Evolutionary conservation across 2,329 filamentous ascomycete species (phyloP).

Genomic region (Cercospora berteroae): DNA sequence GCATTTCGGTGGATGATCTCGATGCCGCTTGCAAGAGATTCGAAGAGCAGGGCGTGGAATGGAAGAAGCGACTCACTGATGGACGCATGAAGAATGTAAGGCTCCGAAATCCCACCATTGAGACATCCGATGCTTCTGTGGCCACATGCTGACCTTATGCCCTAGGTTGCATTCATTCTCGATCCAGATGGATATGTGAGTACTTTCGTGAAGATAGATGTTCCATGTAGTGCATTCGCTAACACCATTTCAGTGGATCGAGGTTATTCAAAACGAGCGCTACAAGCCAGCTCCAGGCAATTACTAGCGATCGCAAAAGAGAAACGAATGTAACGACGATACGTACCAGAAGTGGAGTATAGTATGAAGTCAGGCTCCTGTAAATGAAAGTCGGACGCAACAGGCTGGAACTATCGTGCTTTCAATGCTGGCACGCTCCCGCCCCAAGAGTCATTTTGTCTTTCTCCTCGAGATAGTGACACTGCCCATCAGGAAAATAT

Average conservation of each 20-base stretch:
- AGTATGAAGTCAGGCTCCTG: not conserved
- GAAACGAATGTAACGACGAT: not conserved
- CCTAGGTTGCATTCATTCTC: constrained; percentile 74
- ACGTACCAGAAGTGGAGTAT: not conserved
- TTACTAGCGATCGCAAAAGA: constrained; percentile 10
- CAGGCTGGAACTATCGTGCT: not conserved
- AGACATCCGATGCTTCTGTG: not conserved
- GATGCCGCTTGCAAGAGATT: constrained; percentile 83
- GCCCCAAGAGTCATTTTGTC: no score
- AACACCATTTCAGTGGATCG: constrained; percentile 15
- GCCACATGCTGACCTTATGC: not conserved
- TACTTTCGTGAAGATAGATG: not conserved
- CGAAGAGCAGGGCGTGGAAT: constrained; percentile 75
- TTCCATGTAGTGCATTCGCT: not conserved
- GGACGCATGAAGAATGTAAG: constrained; percentile 73
- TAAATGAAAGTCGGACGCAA: not conserved
- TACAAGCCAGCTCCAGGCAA: constrained; percentile 24
- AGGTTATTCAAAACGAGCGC: constrained; percentile 26
- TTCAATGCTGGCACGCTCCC: no score
- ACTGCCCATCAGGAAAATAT: no score
- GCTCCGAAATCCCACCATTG: no score
- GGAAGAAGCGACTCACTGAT: constrained; percentile 94
- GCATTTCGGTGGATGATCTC: constrained; percentile 82
- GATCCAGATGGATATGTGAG: constrained; percentile 40
- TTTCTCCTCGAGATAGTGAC: no score